Base-by-base conservation (phyloP, 2,329 filamentous ascomycete species). In the Plenodomus lindquistii region DNA sequence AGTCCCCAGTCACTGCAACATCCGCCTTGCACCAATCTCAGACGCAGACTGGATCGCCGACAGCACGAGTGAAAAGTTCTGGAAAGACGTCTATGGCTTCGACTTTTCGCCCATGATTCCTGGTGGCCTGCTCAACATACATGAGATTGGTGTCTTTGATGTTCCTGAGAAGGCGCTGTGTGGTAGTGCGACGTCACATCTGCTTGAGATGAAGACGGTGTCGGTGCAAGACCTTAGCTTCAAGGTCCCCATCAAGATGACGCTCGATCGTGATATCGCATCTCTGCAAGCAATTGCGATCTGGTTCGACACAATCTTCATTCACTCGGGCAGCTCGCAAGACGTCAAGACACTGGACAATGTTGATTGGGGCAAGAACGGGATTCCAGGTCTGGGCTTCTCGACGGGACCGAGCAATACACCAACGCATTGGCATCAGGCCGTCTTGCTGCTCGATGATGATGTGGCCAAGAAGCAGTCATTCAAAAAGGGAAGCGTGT, bases 261-360 rank as follows among this genome's bases (percentile, higher is more conserved):
- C 77, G 15, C 66, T 94, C 5, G 80, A 77, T 1, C 75, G 80
- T 37, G 82, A 87, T 52, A 77, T 87, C 46, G 84, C 88, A 50
- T 76, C 79, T 1, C 76, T 97, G n/a, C 91, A 97, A 66, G 93
- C 90, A 4, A 96, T 91, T 71, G 80, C 91, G 13, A 82, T 96
- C 59, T 97, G 92, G 90, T 97, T 97, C 69, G 93, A 97, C 70
- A 93, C 88, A 19, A 94, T 94, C 78, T 97, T 97, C 74, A 83
- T 88, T 57, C 84, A 85, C 9, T 81, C 82, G 0, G 54, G 56
- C 21, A 61, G 62, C 44, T 42, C 50, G 2, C 59, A 64, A 37
- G 62, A 67, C 17, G 53, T 64, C 27, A 58, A 59, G 34, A 48
- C 53, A 51, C 77, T 77, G n/a, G 82, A 84, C 42, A 83, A 85